Base-by-base conservation (phyloP, 2,329 filamentous ascomycete species). In the Trichoderma sp. region DNA sequence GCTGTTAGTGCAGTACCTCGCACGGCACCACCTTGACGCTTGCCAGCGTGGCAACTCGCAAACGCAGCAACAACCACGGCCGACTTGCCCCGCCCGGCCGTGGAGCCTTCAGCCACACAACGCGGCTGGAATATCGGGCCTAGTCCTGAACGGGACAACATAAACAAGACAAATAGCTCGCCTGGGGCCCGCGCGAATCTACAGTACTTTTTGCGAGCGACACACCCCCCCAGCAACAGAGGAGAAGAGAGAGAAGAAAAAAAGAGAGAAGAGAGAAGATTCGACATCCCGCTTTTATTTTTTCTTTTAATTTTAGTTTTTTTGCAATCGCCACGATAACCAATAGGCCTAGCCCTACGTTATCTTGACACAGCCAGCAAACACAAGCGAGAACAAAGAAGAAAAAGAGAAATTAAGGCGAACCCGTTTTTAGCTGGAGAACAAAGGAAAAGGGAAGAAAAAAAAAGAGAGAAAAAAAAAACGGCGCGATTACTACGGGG, bases 91-190 rank as follows among this genome's bases (percentile, higher is more conserved):
- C 64, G 29, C 56, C 64, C 29, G 12, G 34, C 22, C 48, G 22
- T 5, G 17, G 29, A 54, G 35, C 61, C n/a, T 34, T 63, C 39
- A 61, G 58, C 58, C 65, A 64, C 66, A 67, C 37, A 25, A 19
- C 56, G 25, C 15, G 32, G 45, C 37, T n/a, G 13, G 25, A 29
- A 15, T 8, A 52, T 53, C 34, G 59, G 17, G 59, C 12, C 64
- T 66, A 66, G 53, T 64, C 67, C 67, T 35, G 64, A 68, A 60
- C 17, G n/a, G 48, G 58, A 67, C 63, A 67, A 67, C 64, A 69
- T 69, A 69, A 69, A 69, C 67, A 69, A 69, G 67, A 69, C 67
- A 67, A 58, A 68, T 54, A 64, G 50, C 39, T 50, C 50, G 50
- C 34, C 57, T 67, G 35, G 42, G 13, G 60, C 54, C 54, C 39